These are phyloP conservation scores for Aspergillus sp. DNA, from an alignment of 2,329 filamentous ascomycete genomes.

Conservation along the genomic window DNA sequence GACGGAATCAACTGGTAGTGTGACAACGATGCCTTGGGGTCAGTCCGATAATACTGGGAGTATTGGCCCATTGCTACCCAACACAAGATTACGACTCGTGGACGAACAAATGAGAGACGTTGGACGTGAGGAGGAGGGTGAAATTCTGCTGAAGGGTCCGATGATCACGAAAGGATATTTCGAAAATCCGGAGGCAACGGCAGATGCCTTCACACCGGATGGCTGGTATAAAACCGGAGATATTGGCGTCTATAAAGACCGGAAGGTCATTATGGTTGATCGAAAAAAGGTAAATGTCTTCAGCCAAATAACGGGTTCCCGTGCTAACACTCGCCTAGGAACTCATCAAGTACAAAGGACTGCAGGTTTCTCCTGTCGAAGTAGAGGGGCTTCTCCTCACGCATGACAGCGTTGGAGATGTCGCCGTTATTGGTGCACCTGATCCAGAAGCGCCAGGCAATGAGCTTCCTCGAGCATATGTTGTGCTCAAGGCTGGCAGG, in stretches of 20 bases:
- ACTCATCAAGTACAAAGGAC: constrained; percentile 20
- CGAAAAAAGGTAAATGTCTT: constrained; percentile 15
- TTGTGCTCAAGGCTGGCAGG: constrained; percentile 8
- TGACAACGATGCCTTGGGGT: constrained; percentile 18
- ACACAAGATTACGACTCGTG: constrained; percentile 14
- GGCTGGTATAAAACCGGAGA: constrained; percentile 18
- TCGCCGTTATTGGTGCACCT: constrained; percentile 15
- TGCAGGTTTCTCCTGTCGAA: constrained; percentile 18
- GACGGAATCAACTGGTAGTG: constrained; percentile 18
- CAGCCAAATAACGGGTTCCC: not conserved
- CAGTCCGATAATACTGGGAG: constrained; percentile 15
- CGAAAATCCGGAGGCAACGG: constrained; percentile 14
- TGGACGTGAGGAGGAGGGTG: constrained; percentile 9
- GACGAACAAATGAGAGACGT: constrained; percentile 11
- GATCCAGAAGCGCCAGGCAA: constrained; percentile 16
- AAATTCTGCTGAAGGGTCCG: constrained; percentile 16
- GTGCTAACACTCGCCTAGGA: constrained; percentile 10
- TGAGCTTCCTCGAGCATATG: constrained; percentile 17
- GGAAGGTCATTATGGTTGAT: constrained; percentile 16
- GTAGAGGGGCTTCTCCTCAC: constrained; percentile 16
- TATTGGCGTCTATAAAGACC: constrained; percentile 13
- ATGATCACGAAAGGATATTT: constrained; percentile 17
- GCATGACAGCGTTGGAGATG: constrained; percentile 14
- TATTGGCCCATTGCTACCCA: constrained; percentile 17
- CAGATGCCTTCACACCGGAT: constrained; percentile 10